These are phyloP conservation scores for Penicillium longicatenatum DNA, from an alignment of 495 filamentous ascomycete genomes.

Conservation along the genomic window DNA sequence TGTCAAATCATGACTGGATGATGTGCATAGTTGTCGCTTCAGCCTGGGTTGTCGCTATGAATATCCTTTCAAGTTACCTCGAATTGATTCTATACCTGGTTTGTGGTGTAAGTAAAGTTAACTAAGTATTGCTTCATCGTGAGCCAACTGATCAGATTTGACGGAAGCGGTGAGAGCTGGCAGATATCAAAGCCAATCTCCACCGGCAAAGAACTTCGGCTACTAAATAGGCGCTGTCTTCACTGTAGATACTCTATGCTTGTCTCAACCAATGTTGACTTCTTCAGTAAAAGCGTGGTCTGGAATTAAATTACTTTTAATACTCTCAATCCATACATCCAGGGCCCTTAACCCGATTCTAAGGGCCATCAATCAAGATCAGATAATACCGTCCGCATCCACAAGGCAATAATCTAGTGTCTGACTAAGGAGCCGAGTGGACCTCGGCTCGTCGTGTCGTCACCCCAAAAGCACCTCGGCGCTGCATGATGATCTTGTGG, in stretches of 20 bases:
- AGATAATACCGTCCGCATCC: not conserved
- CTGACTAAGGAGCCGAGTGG: conserved; percentile 20
- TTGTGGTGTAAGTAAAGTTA: too few species aligned
- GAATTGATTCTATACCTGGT: too few species aligned
- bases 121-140: too few species aligned
- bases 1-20: too few species aligned
- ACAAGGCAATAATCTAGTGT: not conserved
- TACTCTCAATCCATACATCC: not conserved
- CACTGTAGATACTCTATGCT: not conserved
- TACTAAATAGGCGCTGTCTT: not conserved
- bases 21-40: too few species aligned
- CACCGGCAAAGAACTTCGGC: not conserved
- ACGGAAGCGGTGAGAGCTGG: not conserved
- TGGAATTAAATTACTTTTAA: too few species aligned
- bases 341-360: not conserved
- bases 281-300: not conserved
- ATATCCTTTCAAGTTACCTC: too few species aligned
- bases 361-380: not conserved
- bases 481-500: conserved; percentile 13
- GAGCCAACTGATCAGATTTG: not conserved
- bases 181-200: not conserved
- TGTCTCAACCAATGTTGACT: not conserved
- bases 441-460: conserved; percentile 43
- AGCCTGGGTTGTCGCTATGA: too few species aligned
- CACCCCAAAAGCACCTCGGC: conserved; percentile 37